Percentiles rank a stretch among this genome's conserved stretches.
These are phyloP conservation scores for Monosporascus sp. DNA, from an alignment of 2,329 filamentous ascomycete species.

Conservation along the genomic window DNA sequence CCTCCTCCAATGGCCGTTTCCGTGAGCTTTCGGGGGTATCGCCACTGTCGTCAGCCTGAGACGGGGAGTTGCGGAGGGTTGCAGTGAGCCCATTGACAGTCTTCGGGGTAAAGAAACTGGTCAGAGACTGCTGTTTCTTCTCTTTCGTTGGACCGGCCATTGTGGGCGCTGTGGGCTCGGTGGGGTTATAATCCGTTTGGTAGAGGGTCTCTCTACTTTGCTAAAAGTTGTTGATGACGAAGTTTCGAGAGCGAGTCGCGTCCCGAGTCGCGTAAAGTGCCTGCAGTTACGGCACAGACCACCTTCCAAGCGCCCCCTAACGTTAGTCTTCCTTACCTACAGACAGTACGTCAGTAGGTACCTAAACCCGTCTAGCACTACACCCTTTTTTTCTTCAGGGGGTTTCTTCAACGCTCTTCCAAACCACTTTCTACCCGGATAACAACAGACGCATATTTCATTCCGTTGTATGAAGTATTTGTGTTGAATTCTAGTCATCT, in stretches of 20 bases:
- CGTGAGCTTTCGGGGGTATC: constrained; percentile 26
- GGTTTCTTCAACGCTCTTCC: too few relatives aligned
- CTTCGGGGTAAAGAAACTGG: constrained; percentile 75
- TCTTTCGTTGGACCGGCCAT: constrained; percentile 38
- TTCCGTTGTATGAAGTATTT: too few relatives aligned
- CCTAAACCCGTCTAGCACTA: neutral
- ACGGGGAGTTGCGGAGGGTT: constrained; percentile 29
- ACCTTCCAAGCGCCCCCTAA: neutral
- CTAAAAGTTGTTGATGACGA: neutral
- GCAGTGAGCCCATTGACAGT: constrained; percentile 43
- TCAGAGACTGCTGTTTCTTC: constrained; percentile 78
- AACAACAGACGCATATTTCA: too few relatives aligned
- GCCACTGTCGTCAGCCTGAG: constrained; percentile 19
- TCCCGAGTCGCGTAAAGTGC: neutral
- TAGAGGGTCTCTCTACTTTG: too few relatives aligned
- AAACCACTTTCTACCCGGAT: too few relatives aligned
- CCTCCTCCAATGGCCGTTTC: constrained; percentile 50
- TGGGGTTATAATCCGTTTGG: neutral
- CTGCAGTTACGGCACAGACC: neutral
- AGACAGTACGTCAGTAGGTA: neutral
- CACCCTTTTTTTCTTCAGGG: neutral
- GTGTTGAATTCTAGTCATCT: too few relatives aligned
- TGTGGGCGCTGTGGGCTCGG: neutral
- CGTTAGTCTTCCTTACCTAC: neutral
- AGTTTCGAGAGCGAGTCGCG: neutral